Base-by-base conservation (phyloP, 1,284 basidiomycete genomes). In the Cutaneotrichosporon curvatum region DNA sequence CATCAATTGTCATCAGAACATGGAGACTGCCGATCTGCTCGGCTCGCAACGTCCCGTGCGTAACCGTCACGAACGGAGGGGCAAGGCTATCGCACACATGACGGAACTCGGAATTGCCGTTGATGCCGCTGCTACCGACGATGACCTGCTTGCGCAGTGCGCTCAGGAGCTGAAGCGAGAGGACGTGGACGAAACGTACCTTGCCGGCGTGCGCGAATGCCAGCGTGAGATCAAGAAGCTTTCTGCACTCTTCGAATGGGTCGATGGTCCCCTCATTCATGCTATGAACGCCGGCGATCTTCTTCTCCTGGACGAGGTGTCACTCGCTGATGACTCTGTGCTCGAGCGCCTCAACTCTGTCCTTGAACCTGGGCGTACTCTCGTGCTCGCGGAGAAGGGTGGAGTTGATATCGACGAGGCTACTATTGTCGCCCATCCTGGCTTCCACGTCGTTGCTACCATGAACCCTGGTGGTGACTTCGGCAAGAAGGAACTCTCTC, bases 381-480 rank as follows among this genome's bases (percentile, higher is more conserved):
- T 99, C 22, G 85, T 97, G 2, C 79, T 99, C 9, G 94, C 95
- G 2, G 95, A 99, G 69, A 85, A 84, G 46, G 89, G 90, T 1
- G 89, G 88, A 4, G 79, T 78, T 31, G 80, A 84, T 49, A 75
- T 81, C 12, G 82, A 83, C 32, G 76, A 84, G 52, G 80, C 84
- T 18, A 77, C 78, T 14, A 76, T 96, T 39, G 74, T 72, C 23
- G 90, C 88, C 2, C 65, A 75, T 12, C 69, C 76, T 3, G 72
- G 73, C 3, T 99, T 99, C 77, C 85, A 94, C 65, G 80, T 99
- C 32, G 76, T 97, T 0, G 92, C 95, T 1, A 98, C 95, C 0
- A 99, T 99, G 95, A 99, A 99, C 67, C 95, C 95, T 0, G 95
- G 95, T 30, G 95, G 95, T 31, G 95, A 99, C 67, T 98, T 95